Evolutionary conservation across 192 early-diverging fungal species (phyloP).

Genomic region (Nowakowskiella sp.): DNA sequence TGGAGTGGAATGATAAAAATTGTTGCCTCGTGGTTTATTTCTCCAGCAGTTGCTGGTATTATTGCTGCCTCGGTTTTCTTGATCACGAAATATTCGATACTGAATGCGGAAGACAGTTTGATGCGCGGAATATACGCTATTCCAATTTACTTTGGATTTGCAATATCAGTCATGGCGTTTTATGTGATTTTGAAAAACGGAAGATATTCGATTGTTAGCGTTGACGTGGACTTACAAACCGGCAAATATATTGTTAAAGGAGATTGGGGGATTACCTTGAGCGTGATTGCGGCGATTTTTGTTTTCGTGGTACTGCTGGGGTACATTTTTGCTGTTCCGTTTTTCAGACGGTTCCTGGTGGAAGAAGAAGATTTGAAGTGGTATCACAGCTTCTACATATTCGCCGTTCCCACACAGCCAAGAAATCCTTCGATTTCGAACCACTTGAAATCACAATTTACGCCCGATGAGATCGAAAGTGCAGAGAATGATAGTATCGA

Average conservation of each 20-base stretch:
- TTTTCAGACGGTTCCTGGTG: conserved; percentile 52
- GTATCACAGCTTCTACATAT: conserved; percentile 62
- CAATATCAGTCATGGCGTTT: conserved; percentile 53
- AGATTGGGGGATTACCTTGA: conserved; percentile 44
- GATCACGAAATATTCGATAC: conserved; percentile 52
- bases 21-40: conserved; percentile 69
- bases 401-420: conserved; percentile 45
- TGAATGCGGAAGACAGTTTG: conserved; percentile 53
- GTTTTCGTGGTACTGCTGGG: conserved; percentile 43
- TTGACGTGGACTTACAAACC: conserved; percentile 23
- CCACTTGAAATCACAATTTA: conserved; percentile 8
- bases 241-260: conserved; percentile 28
- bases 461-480: too few species aligned
- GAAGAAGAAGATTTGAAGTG: conserved; percentile 60
- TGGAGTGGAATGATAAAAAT: conserved; percentile 46
- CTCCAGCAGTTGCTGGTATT: conserved; percentile 59
- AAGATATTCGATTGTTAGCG: conserved; percentile 6
- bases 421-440: conserved; percentile 8
- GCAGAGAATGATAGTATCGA: too few species aligned
- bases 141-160: conserved; percentile 63
- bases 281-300: conserved; percentile 55
- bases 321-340: conserved; percentile 60
- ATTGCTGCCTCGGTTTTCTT: conserved; percentile 58
- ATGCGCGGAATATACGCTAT: conserved; percentile 57
- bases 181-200: conserved; percentile 68